phyloP scores from a whole-genome alignment of 495 filamentous ascomycete species.

The Lasiosphaeriaceae sp. region DNA sequence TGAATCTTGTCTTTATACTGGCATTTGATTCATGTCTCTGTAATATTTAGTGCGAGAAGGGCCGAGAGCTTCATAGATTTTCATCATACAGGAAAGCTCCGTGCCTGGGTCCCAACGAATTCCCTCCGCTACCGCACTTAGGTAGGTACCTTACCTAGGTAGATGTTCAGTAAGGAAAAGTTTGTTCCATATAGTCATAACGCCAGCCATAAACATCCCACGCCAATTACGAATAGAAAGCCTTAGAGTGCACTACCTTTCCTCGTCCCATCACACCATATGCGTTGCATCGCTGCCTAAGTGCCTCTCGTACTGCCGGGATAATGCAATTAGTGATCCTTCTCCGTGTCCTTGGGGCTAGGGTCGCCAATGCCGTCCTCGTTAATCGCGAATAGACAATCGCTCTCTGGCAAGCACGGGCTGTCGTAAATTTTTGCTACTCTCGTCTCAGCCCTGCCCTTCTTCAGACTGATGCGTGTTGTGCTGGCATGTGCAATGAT shows the following conservation, averaged over 20 bases:
- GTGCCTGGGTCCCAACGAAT: no score
- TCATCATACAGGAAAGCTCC: no score
- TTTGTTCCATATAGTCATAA: not conserved
- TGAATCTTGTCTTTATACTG: no score
- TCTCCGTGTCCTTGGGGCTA: conserved; percentile 76
- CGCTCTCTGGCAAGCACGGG: conserved; percentile 91
- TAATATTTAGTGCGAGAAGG: no score
- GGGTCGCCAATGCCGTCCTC: conserved; percentile 97
- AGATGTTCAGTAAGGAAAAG: not conserved
- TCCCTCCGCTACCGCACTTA: no score
- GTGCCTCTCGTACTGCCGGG: not conserved
- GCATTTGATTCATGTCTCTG: no score
- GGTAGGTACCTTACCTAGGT: no score
- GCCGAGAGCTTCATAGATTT: not conserved
- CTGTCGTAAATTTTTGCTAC: conserved; percentile 99
- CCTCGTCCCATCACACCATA: not conserved
- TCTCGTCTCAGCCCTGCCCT: conserved; percentile 90
- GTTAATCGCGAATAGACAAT: conserved; percentile 94
- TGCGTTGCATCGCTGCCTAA: not conserved
- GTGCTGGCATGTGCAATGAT: conserved; percentile 98
- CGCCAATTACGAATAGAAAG: not conserved
- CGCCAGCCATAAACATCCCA: not conserved
- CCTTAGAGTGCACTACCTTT: not conserved
- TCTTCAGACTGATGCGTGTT: conserved; percentile 84
- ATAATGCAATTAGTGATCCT: conserved; percentile 48